Evolutionary conservation across 768 basidiomycete genomes (phyloP).

Genomic region (Lactarius vividus): DNA sequence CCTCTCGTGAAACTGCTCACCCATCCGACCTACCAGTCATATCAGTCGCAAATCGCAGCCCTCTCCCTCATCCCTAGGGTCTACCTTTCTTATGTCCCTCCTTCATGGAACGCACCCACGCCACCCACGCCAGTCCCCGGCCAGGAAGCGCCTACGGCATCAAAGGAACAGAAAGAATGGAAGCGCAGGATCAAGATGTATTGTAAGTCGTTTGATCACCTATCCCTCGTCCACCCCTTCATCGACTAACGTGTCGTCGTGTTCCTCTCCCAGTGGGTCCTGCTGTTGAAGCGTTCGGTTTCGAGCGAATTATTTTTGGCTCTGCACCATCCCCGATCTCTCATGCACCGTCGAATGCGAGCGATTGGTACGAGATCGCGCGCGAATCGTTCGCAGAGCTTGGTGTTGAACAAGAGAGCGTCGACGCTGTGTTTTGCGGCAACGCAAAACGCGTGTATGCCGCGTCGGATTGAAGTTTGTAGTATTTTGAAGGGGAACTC

Average conservation of each 20-base stretch:
- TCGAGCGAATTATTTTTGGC: conserved; percentile 78
- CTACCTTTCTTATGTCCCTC: conserved; percentile 73
- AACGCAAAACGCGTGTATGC: conserved; percentile 48
- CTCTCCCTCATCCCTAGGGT: conserved; percentile 73
- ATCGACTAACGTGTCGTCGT: conserved; percentile 5
- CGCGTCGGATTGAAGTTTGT: not conserved
- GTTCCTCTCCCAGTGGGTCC: conserved; percentile 57
- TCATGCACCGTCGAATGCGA: conserved; percentile 47
- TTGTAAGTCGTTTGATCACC: conserved; percentile 47
- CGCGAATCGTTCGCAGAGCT: conserved; percentile 77
- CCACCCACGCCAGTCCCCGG: conserved; percentile 43
- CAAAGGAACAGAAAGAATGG: conserved; percentile 56
- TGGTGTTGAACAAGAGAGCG: conserved; percentile 70
- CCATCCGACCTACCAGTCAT: conserved; percentile 69
- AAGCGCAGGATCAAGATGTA: conserved; percentile 80
- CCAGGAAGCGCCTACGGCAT: conserved; percentile 34
- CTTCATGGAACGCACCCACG: conserved; percentile 63
- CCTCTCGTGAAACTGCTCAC: conserved; percentile 80
- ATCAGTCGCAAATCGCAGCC: conserved; percentile 67
- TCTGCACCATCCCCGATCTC: conserved; percentile 62
- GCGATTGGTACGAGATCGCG: conserved; percentile 80
- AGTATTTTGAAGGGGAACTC: not conserved
- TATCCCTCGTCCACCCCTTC: conserved; percentile 12
- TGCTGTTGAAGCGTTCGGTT: conserved; percentile 82
- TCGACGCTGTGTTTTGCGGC: conserved; percentile 70